A percentile compares a stretch with the other conserved stretches of the same genome.
Conservation (phyloP, 2,329 filamentous ascomycete species). For the Sclerotinia sclerotiorum region DNA sequence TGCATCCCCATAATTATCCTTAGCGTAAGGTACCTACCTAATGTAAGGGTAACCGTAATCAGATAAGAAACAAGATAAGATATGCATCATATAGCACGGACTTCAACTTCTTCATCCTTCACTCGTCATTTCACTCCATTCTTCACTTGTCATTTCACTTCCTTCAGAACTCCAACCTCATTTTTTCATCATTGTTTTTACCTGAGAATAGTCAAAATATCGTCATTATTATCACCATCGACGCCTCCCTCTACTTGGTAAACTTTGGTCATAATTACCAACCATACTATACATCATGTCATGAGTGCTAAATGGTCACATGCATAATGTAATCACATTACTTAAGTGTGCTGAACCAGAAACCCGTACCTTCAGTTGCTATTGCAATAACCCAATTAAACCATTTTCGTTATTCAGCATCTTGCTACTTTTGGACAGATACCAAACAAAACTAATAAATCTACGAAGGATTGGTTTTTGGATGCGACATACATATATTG, state of each 20-base stretch:
- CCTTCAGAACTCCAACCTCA: neutral
- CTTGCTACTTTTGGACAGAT: neutral
- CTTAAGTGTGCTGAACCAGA: neutral
- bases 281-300: neutral
- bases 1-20: neutral
- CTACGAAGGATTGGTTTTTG: neutral
- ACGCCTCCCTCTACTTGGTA: neutral
- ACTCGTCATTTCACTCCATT: neutral
- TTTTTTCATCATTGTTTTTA: neutral
- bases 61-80: slow-evolving; percentile 3
- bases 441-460: neutral
- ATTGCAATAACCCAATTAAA: no score
- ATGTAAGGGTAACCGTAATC: no score
- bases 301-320: neutral
- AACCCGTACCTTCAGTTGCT: neutral
- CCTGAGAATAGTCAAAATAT: neutral
- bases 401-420: neutral
- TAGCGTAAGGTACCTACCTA: neutral
- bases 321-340: neutral
- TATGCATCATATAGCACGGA: neutral
- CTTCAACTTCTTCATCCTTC: neutral
- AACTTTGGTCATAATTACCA: neutral
- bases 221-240: neutral
- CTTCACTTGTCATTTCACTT: neutral
- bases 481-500: neutral